These are phyloP conservation scores for Sporothrix inflata DNA, from an alignment of 2,329 filamentous ascomycete genomes.

Conservation along the genomic window DNA sequence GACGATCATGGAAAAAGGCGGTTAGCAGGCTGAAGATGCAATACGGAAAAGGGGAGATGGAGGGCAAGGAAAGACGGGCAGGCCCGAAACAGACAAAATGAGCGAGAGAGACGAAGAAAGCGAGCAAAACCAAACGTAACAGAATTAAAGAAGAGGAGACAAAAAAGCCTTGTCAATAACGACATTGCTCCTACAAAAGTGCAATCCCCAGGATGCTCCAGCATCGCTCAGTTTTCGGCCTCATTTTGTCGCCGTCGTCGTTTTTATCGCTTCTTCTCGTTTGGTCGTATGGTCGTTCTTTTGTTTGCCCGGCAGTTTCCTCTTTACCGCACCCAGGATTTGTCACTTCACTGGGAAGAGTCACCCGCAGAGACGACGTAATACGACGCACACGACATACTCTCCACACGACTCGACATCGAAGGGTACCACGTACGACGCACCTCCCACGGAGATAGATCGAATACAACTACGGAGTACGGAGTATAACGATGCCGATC, in stretches of 20 bases:
- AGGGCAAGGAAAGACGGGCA: not conserved
- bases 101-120: no score
- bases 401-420: not conserved
- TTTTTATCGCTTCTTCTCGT: not conserved
- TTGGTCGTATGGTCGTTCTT: no score
- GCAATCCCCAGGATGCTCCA: not conserved
- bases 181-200: conserved; percentile 15
- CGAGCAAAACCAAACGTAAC: no score
- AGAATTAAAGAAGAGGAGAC: not conserved
- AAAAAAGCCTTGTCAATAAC: conserved; percentile 11
- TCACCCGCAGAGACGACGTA: not conserved
- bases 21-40: conserved; percentile 13
- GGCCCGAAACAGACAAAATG: not conserved
- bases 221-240: not conserved
- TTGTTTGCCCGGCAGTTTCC: not conserved
- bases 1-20: conserved; percentile 17
- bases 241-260: not conserved
- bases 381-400: not conserved
- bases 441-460: not conserved
- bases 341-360: not conserved
- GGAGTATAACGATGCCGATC: no score
- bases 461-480: not conserved
- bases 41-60: not conserved
- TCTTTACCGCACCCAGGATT: not conserved
- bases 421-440: not conserved